These are phyloP conservation scores for Candida parachauliodes DNA, from an alignment of 805 yeast species.

Conservation along the genomic window DNA sequence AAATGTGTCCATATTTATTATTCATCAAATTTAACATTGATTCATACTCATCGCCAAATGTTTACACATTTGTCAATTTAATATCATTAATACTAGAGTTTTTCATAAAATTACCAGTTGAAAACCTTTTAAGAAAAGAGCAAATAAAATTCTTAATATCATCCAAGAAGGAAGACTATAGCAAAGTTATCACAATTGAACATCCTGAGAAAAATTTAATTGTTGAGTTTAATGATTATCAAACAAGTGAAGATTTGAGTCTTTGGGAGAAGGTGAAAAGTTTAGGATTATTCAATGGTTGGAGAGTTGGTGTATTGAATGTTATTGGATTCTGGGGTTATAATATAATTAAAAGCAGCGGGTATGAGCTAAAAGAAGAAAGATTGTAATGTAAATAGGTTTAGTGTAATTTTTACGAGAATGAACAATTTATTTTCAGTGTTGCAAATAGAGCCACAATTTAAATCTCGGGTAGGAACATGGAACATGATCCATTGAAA, in stretches of 20 bases:
- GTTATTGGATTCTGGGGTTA: conserved; percentile 82
- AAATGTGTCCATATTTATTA: conserved; percentile 63
- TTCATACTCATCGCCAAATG: conserved; percentile 55
- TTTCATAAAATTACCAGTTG: conserved; percentile 78
- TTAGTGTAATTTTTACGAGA: background rate
- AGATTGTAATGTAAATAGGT: too few relatives aligned
- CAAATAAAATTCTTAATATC: conserved; percentile 64
- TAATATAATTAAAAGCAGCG: conserved; percentile 50
- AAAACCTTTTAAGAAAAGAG: conserved; percentile 78
- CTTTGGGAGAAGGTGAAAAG: conserved; percentile 36
- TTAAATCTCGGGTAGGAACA: background rate
- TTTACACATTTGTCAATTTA: conserved; percentile 58
- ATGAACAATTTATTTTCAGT: background rate
- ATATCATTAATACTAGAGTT: conserved; percentile 64
- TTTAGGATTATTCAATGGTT: conserved; percentile 68
- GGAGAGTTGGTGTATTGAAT: conserved; percentile 83
- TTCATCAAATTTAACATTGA: conserved; percentile 63
- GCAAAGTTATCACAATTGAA: conserved; percentile 39
- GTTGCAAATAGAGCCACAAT: background rate
- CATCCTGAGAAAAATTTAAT: conserved; percentile 49
- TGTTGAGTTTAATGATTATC: conserved; percentile 45
- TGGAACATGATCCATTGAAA: too few relatives aligned
- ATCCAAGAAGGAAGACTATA: conserved; percentile 36
- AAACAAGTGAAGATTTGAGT: conserved; percentile 15
- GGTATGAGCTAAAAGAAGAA: conserved; percentile 35